A percentile compares a stretch with the other conserved stretches of the same genome.
These are phyloP conservation scores for Phytopythium sindhum DNA, from an alignment of 352 stramenopile species.

Conservation along the genomic window DNA sequence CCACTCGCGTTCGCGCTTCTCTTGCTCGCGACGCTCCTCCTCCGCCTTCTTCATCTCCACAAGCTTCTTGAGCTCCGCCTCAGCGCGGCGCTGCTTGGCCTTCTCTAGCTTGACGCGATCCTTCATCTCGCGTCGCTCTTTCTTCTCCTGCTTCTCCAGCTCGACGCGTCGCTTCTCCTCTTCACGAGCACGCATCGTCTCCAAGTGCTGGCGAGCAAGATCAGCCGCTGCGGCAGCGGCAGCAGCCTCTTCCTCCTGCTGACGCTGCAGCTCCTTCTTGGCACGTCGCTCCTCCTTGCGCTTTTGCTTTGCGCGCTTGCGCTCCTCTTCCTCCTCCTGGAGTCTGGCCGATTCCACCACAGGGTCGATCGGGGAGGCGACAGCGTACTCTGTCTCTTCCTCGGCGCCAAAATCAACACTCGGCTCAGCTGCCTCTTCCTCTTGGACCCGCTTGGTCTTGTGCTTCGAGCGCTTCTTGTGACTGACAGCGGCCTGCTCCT, in stretches of 20 bases:
- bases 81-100: conserved; percentile 30
- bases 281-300: conserved; percentile 34
- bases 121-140: conserved; percentile 36
- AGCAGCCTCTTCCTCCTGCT: conserved; percentile 37
- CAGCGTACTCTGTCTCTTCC: conserved; percentile 10
- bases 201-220: conserved; percentile 30
- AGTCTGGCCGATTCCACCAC: not conserved
- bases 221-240: conserved; percentile 30
- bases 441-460: conserved; percentile 14
- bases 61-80: conserved; percentile 32
- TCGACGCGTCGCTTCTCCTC: conserved; percentile 34
- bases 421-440: conserved; percentile 12
- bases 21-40: conserved; percentile 29
- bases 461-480: conserved; percentile 32
- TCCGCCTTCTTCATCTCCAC: conserved; percentile 38
- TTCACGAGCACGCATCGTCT: conserved; percentile 37
- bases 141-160: conserved; percentile 38
- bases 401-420: not conserved
- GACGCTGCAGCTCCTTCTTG: conserved; percentile 30
- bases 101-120: conserved; percentile 39
- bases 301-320: conserved; percentile 26
- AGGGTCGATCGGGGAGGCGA: not conserved
- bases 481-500: conserved; percentile 10
- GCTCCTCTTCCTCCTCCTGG: conserved; percentile 28
- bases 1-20: conserved; percentile 37